These are phyloP conservation scores for Apophysomyces ossiformis DNA, from an alignment of 371 early-diverging fungal species.

Conservation along the genomic window DNA sequence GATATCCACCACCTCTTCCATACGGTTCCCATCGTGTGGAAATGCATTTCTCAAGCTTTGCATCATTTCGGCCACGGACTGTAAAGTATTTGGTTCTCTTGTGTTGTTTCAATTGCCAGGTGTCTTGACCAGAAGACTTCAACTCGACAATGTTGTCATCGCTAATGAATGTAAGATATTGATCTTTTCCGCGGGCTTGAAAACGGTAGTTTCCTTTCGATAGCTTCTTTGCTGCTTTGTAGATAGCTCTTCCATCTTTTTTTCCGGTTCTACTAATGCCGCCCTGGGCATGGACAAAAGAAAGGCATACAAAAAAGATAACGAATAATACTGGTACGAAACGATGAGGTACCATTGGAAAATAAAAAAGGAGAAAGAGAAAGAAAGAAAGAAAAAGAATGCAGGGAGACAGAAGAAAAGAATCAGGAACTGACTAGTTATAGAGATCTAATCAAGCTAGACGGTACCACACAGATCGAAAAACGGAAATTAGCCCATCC, in stretches of 20 bases:
- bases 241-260: conserved; percentile 32
- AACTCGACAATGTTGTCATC: conserved; percentile 24
- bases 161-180: conserved; percentile 25
- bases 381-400: conserved; percentile 11
- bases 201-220: conserved; percentile 27
- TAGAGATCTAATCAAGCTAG: conserved; percentile 11
- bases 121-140: conserved; percentile 7
- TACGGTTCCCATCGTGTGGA: conserved; percentile 40
- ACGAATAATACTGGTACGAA: conserved; percentile 1
- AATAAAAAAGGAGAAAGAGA: conserved; percentile 13
- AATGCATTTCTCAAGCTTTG: conserved; percentile 32
- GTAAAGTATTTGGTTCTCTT: conserved; percentile 32
- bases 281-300: conserved; percentile 28
- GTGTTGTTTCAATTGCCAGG: conserved; percentile 30
- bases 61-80: conserved; percentile 28
- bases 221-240: conserved; percentile 22
- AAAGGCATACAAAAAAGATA: conserved; percentile 4
- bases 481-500: conserved; percentile 13
- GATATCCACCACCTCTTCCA: conserved; percentile 30
- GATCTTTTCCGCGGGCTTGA: conserved; percentile 14
- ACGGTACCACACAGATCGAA: conserved; percentile 14
- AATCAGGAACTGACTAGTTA: conserved; percentile 5
- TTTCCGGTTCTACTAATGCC: conserved; percentile 31
- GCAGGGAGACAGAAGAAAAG: conserved; percentile 12
- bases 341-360: conserved; percentile 15